Base-by-base conservation (phyloP, 306 rosid genomes). In the Clitoria ternatea region DNA sequence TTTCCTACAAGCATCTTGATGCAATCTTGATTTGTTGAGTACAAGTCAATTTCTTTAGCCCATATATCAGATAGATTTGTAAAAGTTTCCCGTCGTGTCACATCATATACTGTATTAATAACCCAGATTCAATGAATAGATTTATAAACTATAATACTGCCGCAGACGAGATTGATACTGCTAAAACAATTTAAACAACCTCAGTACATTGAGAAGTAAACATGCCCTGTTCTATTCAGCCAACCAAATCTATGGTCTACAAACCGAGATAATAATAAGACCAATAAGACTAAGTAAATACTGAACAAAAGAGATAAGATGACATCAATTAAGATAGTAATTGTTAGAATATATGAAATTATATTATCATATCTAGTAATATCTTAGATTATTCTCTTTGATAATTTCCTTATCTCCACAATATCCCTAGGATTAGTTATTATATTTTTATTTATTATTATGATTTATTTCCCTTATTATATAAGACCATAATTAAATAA, bases 1-100 rank as follows among this genome's bases (percentile, higher is more conserved):
- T 90, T 90, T 44, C 96, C 93, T 3, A 90, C 90, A 64, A 90
- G 96, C 89, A 90, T 83, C 87, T 90, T 89, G 80, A 89, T 81
- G 72, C 92, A 89, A 53, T 89, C 92, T 80, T 81, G 96, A 82
- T 74, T 90, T 64, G 96, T 90, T 10, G 91, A 85, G 78, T 90
- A 85, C 6, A 87, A 36, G 67, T 87, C 96, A 69, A 84, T 87
- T 80, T 90, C 96, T 69, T 90, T 90, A 24, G 89, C 93, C 96
- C 96, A 90, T 70, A 90, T 85, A 65, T 90, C 96, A 64, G 96
- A 87, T 52, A 90, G 83, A 72, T 90, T 87, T 13, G 96, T 87
- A 72, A 90, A 90, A 9, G 89, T 87, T 4, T 85, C 93, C 39
- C 88, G 67, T 11, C 93, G 76, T 0, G 93, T 90, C 13, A 87